Evolutionary conservation across 768 basidiomycete genomes (phyloP).

Genomic region (Pilatotrama ljubarskyi): DNA sequence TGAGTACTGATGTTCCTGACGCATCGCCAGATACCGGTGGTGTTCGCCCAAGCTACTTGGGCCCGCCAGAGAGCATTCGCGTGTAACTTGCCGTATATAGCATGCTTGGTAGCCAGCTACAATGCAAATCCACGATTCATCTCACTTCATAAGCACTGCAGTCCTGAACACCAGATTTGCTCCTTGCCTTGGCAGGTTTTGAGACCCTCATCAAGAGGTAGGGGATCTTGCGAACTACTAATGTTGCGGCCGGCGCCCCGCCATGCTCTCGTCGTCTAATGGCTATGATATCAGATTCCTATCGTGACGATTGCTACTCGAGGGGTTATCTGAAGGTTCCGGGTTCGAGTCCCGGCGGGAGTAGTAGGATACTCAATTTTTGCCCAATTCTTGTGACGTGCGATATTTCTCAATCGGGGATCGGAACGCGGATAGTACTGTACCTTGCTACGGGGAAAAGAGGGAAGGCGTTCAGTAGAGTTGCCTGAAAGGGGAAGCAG

Average conservation of each 20-base stretch:
- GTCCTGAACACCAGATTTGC: too few species aligned
- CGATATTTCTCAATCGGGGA: too few species aligned
- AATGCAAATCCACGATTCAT: not conserved
- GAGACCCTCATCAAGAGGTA: too few species aligned
- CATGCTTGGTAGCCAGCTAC: not conserved
- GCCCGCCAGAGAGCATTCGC: constrained; percentile 59
- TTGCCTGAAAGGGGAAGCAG: not conserved
- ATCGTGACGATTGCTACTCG: not conserved
- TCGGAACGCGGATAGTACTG: too few species aligned
- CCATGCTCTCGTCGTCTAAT: constrained; percentile 24
- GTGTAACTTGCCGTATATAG: constrained; percentile 8
- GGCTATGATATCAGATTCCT: constrained; percentile 26
- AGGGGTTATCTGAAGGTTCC: constrained; percentile 20
- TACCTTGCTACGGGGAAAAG: too few species aligned
- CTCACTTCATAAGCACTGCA: too few species aligned
- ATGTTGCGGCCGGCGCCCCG: not conserved
- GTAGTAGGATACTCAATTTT: constrained; percentile 7
- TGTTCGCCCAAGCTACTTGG: constrained; percentile 56
- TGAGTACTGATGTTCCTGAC: not conserved
- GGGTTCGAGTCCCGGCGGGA: constrained; percentile 26
- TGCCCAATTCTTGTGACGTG: too few species aligned
- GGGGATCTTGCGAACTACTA: too few species aligned
- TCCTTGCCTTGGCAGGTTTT: too few species aligned
- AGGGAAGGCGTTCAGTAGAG: constrained; percentile 3
- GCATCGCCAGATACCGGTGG: constrained; percentile 55